These are phyloP conservation scores for Starmera dryadoides DNA, from an alignment of 805 yeast genomes.

Conservation along the genomic window DNA sequence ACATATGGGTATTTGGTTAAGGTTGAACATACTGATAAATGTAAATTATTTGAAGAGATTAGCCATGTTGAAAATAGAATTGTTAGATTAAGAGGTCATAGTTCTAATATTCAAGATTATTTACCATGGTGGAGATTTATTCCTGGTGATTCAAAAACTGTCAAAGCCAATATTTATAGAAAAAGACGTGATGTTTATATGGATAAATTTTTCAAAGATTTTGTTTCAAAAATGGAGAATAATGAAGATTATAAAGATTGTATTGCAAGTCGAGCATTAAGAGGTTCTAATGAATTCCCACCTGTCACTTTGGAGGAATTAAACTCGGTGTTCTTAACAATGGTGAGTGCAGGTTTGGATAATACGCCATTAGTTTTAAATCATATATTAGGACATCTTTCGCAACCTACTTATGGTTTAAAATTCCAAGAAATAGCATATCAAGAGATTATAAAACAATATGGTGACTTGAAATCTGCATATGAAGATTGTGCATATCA, in stretches of 20 bases:
- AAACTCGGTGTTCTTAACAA: slow-evolving; percentile 57
- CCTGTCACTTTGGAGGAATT: slow-evolving; percentile 34
- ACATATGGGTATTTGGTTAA: slow-evolving; percentile 49
- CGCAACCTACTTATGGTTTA: slow-evolving; percentile 31
- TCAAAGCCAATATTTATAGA: slow-evolving; percentile 25
- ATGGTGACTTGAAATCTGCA: slow-evolving; percentile 25
- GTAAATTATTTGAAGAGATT: slow-evolving; percentile 40
- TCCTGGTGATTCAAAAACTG: slow-evolving; percentile 17
- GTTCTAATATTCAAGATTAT: slow-evolving; percentile 48
- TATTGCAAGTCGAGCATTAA: slow-evolving; percentile 24
- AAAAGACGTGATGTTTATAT: slow-evolving; percentile 43
- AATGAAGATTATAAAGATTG: slow-evolving; percentile 22
- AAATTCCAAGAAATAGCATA: slow-evolving; percentile 38
- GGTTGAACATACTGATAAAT: slow-evolving; percentile 26
- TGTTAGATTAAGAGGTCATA: slow-evolving; percentile 49
- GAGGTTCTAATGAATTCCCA: slow-evolving; percentile 8
- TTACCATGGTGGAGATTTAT: slow-evolving; percentile 35
- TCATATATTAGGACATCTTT: slow-evolving; percentile 54
- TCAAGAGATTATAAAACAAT: slow-evolving; percentile 27
- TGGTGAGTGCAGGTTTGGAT: slow-evolving; percentile 77
- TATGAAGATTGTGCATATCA: slow-evolving; percentile 25
- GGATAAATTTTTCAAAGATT: slow-evolving; percentile 26
- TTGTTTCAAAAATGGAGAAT: slow-evolving; percentile 19
- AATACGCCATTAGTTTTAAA: slow-evolving; percentile 59
- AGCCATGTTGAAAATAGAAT: slow-evolving; percentile 49